These are phyloP conservation scores for Dendrobium catenatum DNA, from an alignment of 106 monocot genomes.

Conservation along the genomic window DNA sequence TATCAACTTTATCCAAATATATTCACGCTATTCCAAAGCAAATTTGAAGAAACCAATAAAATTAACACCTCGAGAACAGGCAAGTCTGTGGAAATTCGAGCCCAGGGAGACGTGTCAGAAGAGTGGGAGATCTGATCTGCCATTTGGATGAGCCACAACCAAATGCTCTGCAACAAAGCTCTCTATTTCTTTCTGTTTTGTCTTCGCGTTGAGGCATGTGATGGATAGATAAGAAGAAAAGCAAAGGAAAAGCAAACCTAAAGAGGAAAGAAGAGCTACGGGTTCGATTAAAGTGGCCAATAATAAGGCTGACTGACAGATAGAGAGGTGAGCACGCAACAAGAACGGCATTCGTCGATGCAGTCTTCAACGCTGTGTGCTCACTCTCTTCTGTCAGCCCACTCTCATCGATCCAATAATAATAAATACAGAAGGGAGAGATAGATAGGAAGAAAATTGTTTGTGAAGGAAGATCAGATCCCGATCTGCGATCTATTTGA, in stretches of 20 bases:
- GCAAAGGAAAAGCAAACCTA: not conserved
- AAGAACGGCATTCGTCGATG: slow-evolving; percentile 12
- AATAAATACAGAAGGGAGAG: not conserved
- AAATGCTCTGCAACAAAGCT: not conserved
- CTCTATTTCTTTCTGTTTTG: not conserved
- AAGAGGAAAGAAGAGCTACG: not conserved
- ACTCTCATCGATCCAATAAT: not conserved
- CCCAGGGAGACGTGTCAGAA: not conserved
- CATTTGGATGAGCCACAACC: not conserved
- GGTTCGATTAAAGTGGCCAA: too few species aligned
- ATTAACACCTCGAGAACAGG: not conserved
- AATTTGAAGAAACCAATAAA: not conserved
- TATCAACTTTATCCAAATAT: not conserved
- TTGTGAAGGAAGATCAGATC: not conserved
- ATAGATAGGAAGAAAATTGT: not conserved
- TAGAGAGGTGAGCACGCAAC: slow-evolving; percentile 21
- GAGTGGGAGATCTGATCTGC: not conserved
- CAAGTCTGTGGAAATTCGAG: not conserved
- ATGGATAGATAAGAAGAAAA: not conserved
- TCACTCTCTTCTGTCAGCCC: slow-evolving; percentile 23
- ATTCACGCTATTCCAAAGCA: not conserved
- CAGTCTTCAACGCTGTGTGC: slow-evolving; percentile 10
- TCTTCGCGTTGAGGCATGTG: not conserved
- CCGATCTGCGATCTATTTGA: not conserved
- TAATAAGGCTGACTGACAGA: slow-evolving; percentile 8